Base-by-base conservation (phyloP, 441 rosid species). In the Pelargonium cotyledonis region DNA sequence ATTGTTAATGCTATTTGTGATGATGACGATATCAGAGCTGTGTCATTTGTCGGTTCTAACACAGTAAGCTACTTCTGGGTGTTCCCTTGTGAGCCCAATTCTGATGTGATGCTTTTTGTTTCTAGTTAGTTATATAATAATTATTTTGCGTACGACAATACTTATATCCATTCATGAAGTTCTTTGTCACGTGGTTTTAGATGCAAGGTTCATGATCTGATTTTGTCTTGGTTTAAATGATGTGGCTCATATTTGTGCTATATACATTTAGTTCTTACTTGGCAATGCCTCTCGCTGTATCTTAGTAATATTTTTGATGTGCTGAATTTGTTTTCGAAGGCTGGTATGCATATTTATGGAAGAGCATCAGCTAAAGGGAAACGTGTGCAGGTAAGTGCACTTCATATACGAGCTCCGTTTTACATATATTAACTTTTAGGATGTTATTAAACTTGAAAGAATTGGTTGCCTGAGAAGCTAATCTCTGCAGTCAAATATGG, bases 291-390 rank as follows among this genome's bases (percentile, higher is more conserved):
- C 21, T 68, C 62, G 14, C 73, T 18, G 21, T 16, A 9, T 9
- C n/a, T 26, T 65, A 12, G 19, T 66, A 23, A 43, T 53, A n/a
- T 72, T 74, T 57, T 75, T 60, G 46, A 63, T 68, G 46, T 80
- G 38, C 55, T 68, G 57, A 68, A 44, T 14, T 26, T 65, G 40
- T 8, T 58, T 38, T 57, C 73, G 14, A 82, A 93, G 98, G 98
- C 97, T 69, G 97, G 98, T 65, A 93, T 90, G 98, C 97, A 93
- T 77, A 89, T 93, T 71, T 90, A 89, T 75, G 80, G 78, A 75
- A 89, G 95, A 78, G 97, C 92, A 78, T 85, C 97, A 47, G 96
- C 92, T 12, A 90, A 85, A 73, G 98, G 97, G 8, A 90, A 93
- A 80, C 98, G 98, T 67, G 92, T 93, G 77, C 98, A 93, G 78